Base-by-base conservation (phyloP, 1,139 yeast species). In the Pichia sp. region DNA sequence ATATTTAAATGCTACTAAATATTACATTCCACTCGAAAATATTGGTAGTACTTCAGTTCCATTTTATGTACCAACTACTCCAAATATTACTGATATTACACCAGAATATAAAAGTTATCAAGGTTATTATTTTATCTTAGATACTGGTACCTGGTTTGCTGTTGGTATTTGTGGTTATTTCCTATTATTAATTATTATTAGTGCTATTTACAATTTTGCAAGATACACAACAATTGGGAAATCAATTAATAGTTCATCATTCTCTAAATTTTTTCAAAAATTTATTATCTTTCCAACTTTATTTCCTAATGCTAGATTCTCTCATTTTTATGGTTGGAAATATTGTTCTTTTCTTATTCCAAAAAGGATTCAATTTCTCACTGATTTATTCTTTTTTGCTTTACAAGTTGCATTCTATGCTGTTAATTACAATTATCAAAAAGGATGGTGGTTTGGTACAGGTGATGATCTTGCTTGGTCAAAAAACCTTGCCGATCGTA, bases 341-440 rank as follows among this genome's bases (percentile, higher is more conserved):
- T 40, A 46, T n/a, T 39, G 52, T 22, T 40, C 54, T 2, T 37
- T 32, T 2, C 22, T 53, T 16, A 27, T 51, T 5, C 92, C 94
- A 0, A 75, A 90, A 0, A 70, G 95, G 48, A 63, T 73, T 45
- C 90, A 82, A 58, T 59, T 52, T 5, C 12, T 56, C 7, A 46
- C 50, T 16, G 51, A 51, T 37, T 22, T 49, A 20, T 55, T 43
- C 16, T 33, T 41, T 28, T 45, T 47, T 39, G 48, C 45, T 20
- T 30, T 55, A 6, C 56, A 57, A 25, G 24, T 48, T 43, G 63
- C 42, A 53, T 65, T 47, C 24, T 77, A 68, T 51, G 51, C 43
- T 56, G 59, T 70, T 48, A 79, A 77, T 1, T 80, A 72, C 37
- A 67, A 84, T 30, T 42, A 49, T 3, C 40, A 39, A 44, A 58